Base-by-base conservation (phyloP, 306 rosid genomes). In the Datisca glomerata region DNA sequence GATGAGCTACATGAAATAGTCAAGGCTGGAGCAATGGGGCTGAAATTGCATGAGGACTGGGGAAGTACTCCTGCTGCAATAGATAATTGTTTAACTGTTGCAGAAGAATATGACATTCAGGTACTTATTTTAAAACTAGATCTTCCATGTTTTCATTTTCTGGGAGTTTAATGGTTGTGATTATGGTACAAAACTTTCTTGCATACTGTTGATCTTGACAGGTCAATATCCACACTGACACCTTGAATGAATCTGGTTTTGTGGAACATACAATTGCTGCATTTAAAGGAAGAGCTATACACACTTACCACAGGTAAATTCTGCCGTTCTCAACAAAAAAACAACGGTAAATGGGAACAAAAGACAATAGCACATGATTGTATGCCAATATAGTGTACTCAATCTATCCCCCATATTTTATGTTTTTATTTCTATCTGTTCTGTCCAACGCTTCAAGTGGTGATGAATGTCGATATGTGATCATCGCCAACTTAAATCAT, bases 31-130 rank as follows among this genome's bases (percentile, higher is more conserved):
- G 98, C 98, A 59, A 84, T 89, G 95, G 98, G 91, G 51, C 70
- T 89, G 67, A 89, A 84, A 73, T 78, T 80, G 56, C 95, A 89
- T 42, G 97, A 89, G 73, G 95, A 89, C 74, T 84, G 98, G 98
- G 98, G 98, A 68, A 57, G 48, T 51, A 80, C 95, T 38, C 95
- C 98, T 17, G 95, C 91, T 5, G 74, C 95, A 53, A 89, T 89
- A 41, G 86, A 89, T 65, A 55, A 44, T 51, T 74, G 95, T 60
- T 80, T 89, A 57, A 39, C 73, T 18, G 78, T 84, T 13, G 95
- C 79, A 40, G 95, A 89, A 4, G 55, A 55, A 61, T 56, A 74
- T 68, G 95, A 77, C 56, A 61, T 89, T 63, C 95, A 84, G 95
- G 91, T 51, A 74, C 46, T 56, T 43, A 25, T 42, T 21, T 55